Evolutionary conservation across 2,329 filamentous ascomycete species (phyloP), one percentile per base, ranked within the genome.

Genomic region (Aspergillus proliferans): DNA sequence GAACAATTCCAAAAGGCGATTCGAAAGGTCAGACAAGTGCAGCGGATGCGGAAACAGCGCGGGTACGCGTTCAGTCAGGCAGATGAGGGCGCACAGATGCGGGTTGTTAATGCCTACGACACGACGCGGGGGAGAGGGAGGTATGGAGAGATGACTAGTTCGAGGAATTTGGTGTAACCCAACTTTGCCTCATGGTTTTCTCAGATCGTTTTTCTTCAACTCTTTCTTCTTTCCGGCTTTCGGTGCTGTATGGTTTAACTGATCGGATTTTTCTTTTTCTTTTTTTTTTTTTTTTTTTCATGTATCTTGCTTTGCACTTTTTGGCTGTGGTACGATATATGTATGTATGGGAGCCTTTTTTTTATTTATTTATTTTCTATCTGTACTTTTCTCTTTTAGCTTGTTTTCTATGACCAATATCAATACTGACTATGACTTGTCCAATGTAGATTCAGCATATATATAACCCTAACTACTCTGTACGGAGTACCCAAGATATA

Each of bases 1-100:
- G 93, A 98, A 66, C 93, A 98, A 73, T 98, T 98, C 78, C 93
- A 98, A 74, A 98, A 98, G 73, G 93, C 93, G 19, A 97, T 98
- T 65, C 87, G 93, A 63, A 98, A 98, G 74, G 93, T 98, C 47
- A 84, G 93, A 46, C 93, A 98, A 72, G 93, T 97, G 38, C 93
- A 97, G 74, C 87, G 93, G 56, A 98, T 97, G 93, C 89, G 93
- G 67, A 98, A 98, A 74, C 93, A 98, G 74, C 87, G 93, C 64
- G 93, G 93, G 30, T 98, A 98, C 66, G 93, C 93, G 53, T 98
- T 98, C 72, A 95, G 89, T 60, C 91, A 96, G 72, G 94, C 92
- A 50, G 93, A 98, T 67, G 93, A 98, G 71, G 89, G 86, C 61
- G 71, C 70, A 26, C 93, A 97, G 74, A 95, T 92, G 58, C 82